Conservation (phyloP, 2,329 filamentous ascomycete species). For the Colletotrichum viniferum region DNA sequence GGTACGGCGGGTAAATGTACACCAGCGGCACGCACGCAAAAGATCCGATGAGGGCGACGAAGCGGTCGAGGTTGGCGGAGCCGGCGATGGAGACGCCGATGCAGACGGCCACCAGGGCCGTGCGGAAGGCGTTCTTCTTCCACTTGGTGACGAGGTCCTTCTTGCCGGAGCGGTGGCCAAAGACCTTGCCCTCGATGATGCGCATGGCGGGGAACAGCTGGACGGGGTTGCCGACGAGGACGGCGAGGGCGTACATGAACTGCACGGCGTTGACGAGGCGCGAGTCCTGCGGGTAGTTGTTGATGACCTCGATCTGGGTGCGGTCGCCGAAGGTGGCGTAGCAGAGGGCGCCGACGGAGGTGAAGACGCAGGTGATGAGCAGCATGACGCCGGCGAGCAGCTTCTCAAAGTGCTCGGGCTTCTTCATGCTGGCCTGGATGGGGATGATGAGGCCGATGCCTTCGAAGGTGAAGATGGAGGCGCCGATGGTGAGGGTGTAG, state of each 20-base stretch:
- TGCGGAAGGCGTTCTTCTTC: constrained; percentile 75
- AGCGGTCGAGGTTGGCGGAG: constrained; percentile 80
- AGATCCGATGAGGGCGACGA: constrained; percentile 93
- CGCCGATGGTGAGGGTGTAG: constrained; percentile 74
- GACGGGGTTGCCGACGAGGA: constrained; percentile 75
- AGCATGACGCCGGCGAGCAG: constrained; percentile 74
- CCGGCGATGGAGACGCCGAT: constrained; percentile 66
- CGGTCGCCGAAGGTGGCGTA: constrained; percentile 74
- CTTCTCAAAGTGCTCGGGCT: constrained; percentile 69
- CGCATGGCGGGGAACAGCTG: constrained; percentile 77
- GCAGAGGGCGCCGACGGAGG: constrained; percentile 73
- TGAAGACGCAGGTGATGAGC: constrained; percentile 75
- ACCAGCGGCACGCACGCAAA: constrained; percentile 98
- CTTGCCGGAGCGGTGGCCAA: constrained; percentile 72
- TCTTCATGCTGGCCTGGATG: constrained; percentile 92
- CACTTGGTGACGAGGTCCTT: constrained; percentile 69
- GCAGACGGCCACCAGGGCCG: constrained; percentile 60
- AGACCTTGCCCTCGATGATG: constrained; percentile 71
- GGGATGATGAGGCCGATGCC: constrained; percentile 97
- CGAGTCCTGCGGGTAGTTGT: constrained; percentile 74
- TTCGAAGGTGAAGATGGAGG: constrained; percentile 92
- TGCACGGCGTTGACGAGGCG: constrained; percentile 78
- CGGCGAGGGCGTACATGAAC: constrained; percentile 74
- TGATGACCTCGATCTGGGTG: constrained; percentile 76
- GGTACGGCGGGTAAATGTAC: constrained; percentile 77